A percentile compares a stretch with the other conserved stretches of the same genome.
Evolutionary conservation across 495 filamentous ascomycete genomes (phyloP).

Genomic region (Friedmanniomyces endolithicus): DNA sequence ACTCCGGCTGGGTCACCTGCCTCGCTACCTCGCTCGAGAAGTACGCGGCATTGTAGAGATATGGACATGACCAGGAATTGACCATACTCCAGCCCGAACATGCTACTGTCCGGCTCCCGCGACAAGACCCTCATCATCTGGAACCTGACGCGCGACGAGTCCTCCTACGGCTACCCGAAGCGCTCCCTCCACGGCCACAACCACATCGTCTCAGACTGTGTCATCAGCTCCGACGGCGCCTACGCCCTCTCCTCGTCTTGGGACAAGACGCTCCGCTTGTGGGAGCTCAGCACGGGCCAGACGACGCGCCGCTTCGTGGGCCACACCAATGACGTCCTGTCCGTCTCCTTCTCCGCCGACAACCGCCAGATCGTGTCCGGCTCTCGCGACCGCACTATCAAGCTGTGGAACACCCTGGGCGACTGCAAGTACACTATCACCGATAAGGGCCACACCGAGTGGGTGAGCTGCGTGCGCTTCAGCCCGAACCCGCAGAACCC

Average conservation of each 20-base stretch:
- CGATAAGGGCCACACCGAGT: slow-evolving; percentile 99
- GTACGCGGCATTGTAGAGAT: slow-evolving; percentile 39
- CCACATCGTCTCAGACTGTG: slow-evolving; percentile 99
- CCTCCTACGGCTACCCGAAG: slow-evolving; percentile 96
- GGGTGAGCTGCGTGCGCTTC: slow-evolving; percentile 99
- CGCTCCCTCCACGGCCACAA: slow-evolving; percentile 96
- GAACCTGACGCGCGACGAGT: slow-evolving; percentile 98
- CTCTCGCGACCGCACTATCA: slow-evolving; percentile 95
- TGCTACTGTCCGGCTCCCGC: slow-evolving; percentile 93
- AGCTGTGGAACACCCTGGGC: slow-evolving; percentile 99
- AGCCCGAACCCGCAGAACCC: slow-evolving; percentile 99
- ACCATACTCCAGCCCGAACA: slow-evolving; percentile 67
- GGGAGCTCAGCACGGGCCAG: slow-evolving; percentile 92
- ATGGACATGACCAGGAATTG: slow-evolving; percentile 15
- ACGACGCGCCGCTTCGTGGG: slow-evolving; percentile 97
- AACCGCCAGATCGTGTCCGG: slow-evolving; percentile 99
- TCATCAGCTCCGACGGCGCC: slow-evolving; percentile 99
- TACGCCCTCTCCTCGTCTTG: slow-evolving; percentile 98
- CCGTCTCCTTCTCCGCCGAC: slow-evolving; percentile 99
- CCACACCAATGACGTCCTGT: slow-evolving; percentile 98
- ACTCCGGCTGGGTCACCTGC: slow-evolving; percentile 71
- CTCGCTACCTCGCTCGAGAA: slow-evolving; percentile 98
- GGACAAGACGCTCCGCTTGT: slow-evolving; percentile 99
- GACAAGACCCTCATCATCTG: slow-evolving; percentile 99
- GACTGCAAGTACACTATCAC: slow-evolving; percentile 99